Evolutionary conservation across 768 basidiomycete species (phyloP), one percentile per base, ranked within the genome.

Genomic region (Polyporus arcularius): DNA sequence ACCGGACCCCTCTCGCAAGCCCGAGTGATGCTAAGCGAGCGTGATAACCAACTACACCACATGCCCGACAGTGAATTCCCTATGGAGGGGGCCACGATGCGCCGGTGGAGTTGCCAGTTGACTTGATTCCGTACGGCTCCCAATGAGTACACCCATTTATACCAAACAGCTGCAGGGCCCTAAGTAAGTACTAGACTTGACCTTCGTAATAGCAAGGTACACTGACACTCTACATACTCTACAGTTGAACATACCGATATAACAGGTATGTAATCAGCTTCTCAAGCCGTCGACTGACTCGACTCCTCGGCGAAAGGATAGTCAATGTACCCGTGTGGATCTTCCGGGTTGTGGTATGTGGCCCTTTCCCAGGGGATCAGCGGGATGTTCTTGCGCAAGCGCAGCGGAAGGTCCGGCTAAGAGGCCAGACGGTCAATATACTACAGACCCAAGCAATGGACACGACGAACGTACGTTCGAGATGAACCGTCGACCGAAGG

Each of bases 401-500:
- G 63, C 18, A 55, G 47, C 4, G 67, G 65, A 5, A 67, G 61
- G 51, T 67, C 64, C 14, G 64, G 66, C 66, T 65, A 46, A 18
- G n/a, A 10, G 7, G 26, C 9, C 14, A n/a, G n/a, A 8, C 9
- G 14, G 16, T 14, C 43, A n/a, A 35, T 10, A 35, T 35, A 10
- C 10, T 10, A 35, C 9, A 18, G 43, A 9, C 16, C n/a, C 43
- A 45, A 45, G 14, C 14, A n/a, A 8, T 15, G 21, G 43, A n/a
- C 10, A 1, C 1, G 16, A 11, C 9, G 21, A 10, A 62, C 70
- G n/a, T 50, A 71, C 70, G 45, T 71, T 71, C 3, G 67, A 42
- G 43, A 70, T 63, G 58, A 65, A 71, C 40, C 38, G 43, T 8
- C 70, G 61, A 1, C 68, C 70, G 39, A 70, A 68, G 3, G 66